Evolutionary conservation across 2,329 filamentous ascomycete genomes (phyloP), one percentile per base, ranked within the genome.

Genomic region (Ramichloridium luteum): DNA sequence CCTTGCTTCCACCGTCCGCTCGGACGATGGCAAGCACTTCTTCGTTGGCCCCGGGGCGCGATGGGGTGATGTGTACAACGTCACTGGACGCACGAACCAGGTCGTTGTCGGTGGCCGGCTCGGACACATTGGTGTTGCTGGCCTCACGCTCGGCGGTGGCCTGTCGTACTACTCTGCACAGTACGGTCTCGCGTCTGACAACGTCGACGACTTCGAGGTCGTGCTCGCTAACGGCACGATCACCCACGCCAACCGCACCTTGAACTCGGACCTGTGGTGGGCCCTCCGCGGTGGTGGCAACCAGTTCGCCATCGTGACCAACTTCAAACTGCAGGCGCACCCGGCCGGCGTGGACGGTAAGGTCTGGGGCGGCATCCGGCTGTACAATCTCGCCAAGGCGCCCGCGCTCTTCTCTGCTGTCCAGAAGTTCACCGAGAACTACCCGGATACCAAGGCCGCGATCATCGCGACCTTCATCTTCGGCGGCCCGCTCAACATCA

Each of bases 221-320:
- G 68, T 74, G 3, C 56, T 73, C 2, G 61, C 65, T 13, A 59
- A 65, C 38, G 63, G 67, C 9, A 51, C 54, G 5, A 58, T 71
- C 27, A 52, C 67, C 29, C 61, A 59, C 6, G 68, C 61, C 3
- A 65, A 59, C n/a, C 42, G 45, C 5, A 45, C 45, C 2, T 47
- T 50, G 3, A 49, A 72, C 36, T 40, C 59, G 0, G 68, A 72
- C 31, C 54, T 75, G 10, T 72, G 57, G 49, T 55, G 55, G 37
- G 65, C 63, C 1, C 59, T 74, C 4, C 65, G 65, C 35, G 70
- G 69, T 6, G 43, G 41, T 12, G 62, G 64, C n/a, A 70, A 64
- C 50, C 71, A 70, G 47, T 46, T 40, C 30, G 43, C 36, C 25
- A 45, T 45, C 14, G 48, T 40, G 5, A 45, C 38, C 14, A 31